phyloP scores from a whole-genome alignment of 352 stramenopile genomes.

The Phytophthora pinifolia region DNA sequence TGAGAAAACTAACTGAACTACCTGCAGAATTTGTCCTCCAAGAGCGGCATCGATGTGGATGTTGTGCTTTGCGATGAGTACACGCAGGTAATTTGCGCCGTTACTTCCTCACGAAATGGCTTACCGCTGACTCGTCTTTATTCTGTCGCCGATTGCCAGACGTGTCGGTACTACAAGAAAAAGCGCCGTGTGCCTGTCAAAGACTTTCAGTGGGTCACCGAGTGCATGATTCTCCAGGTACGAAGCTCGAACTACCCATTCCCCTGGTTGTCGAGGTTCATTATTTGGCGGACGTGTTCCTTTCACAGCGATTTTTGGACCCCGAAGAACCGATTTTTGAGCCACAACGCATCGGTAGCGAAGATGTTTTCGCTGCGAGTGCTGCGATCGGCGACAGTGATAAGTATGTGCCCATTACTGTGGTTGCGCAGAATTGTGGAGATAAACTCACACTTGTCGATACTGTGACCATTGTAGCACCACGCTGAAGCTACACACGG shows the following conservation, averaged over 20 bases:
- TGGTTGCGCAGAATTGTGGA: neutral
- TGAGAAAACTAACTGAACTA: neutral
- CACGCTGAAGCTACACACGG: slow-evolving; percentile 60
- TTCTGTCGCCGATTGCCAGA: slow-evolving; percentile 23
- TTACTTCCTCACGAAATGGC: neutral
- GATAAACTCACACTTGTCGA: neutral
- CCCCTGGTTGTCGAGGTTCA: neutral
- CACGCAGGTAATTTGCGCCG: slow-evolving; percentile 47
- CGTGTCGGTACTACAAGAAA: slow-evolving; percentile 51
- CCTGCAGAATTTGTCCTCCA: slow-evolving; percentile 50
- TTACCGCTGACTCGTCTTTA: neutral
- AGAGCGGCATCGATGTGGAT: slow-evolving; percentile 43
- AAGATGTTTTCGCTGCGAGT: slow-evolving; percentile 44
- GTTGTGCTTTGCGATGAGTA: slow-evolving; percentile 69
- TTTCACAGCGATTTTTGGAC: slow-evolving; percentile 47
- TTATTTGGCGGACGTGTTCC: neutral
- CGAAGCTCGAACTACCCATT: neutral
- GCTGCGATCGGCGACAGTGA: slow-evolving; percentile 64
- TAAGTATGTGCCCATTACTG: slow-evolving; percentile 32
- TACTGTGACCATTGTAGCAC: slow-evolving; percentile 23
- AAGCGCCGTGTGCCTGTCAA: slow-evolving; percentile 47
- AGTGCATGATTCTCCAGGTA: slow-evolving; percentile 84
- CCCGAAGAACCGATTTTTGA: slow-evolving; percentile 42
- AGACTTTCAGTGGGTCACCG: slow-evolving; percentile 78
- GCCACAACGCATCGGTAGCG: slow-evolving; percentile 32